These are phyloP conservation scores for Hawksworthiomyces lignivorus DNA, from an alignment of 2,329 filamentous ascomycete species.

Conservation along the genomic window DNA sequence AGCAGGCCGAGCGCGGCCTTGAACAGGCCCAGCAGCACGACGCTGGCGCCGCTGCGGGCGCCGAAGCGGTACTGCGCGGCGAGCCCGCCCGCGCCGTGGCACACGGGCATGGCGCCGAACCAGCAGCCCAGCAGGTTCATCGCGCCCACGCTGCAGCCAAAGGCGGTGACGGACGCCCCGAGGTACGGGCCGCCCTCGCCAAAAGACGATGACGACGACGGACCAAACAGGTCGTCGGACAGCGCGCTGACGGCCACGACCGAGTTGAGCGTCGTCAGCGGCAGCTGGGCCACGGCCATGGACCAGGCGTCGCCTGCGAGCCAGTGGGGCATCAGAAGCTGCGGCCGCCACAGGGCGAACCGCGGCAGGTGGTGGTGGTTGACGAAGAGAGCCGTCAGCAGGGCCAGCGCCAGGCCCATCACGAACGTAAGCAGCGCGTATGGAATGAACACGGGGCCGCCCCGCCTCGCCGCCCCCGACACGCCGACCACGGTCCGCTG, in stretches of 20 bases:
- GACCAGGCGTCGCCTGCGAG: constrained; percentile 31
- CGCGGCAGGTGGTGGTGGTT: constrained; percentile 33
- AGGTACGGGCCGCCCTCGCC: not conserved
- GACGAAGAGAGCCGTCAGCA: constrained; percentile 20
- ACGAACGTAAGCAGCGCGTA: constrained; percentile 70
- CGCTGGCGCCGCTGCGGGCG: constrained; percentile 75
- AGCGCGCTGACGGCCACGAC: constrained; percentile 81
- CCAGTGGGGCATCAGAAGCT: constrained; percentile 34
- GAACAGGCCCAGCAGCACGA: constrained; percentile 68
- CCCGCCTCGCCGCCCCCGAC: not conserved
- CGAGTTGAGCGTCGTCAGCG: constrained; percentile 86
- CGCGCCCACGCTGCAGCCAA: constrained; percentile 71
- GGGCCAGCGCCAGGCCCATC: constrained; percentile 58
- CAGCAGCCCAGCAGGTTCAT: constrained; percentile 85
- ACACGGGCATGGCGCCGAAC: constrained; percentile 94
- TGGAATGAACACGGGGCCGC: constrained; percentile 43
- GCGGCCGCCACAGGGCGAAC: constrained; percentile 55
- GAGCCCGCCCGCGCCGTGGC: constrained; percentile 84
- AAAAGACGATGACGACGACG: constrained; percentile 36
- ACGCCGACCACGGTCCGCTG: constrained; percentile 45
- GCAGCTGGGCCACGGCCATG: constrained; percentile 77
- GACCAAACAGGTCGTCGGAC: constrained; percentile 67
- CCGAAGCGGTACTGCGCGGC: constrained; percentile 90
- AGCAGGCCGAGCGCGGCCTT: constrained; percentile 72
- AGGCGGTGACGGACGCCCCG: constrained; percentile 62